Evolutionary conservation across 1,139 yeast species (phyloP), one percentile per base, ranked within the genome.

Genomic region (Arxiozyma heterogenica): DNA sequence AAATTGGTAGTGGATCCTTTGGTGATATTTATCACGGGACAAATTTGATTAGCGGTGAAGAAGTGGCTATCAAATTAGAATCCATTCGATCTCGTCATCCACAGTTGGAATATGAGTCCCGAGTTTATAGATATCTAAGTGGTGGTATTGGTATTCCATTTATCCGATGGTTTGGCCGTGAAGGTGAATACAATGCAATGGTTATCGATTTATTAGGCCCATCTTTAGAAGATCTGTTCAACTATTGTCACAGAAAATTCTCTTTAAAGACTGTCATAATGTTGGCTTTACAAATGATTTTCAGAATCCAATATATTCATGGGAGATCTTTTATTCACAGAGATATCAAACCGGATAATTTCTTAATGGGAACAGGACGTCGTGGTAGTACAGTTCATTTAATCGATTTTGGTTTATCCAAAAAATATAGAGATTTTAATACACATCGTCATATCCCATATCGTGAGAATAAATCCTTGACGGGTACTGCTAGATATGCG

Each of bases 121-220:
- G 94, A 63, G 98, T 91, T 39, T 91, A 91, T 74, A 88, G 88
- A 69, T 93, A 96, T 7, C 76, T 93, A 54, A 86, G 96, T 60
- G 98, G 98, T 44, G 98, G 98, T 47, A 94, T 93, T 39, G 98
- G 98, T 44, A 90, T 93, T 57, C 98, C 98, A 8, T 91, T 91
- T 73, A 91, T 91, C 45, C 81, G 98, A 70, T 93, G 97, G 96
- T 91, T 84, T 69, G 98, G 98, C 44, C 86, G 95, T 2, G 98
- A 93, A 70, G 88, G 96, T 63, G 97, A 91, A 69, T 93, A 90
- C 69, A 89, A 93, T 70, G 97, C 97, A 47, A 86, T 93, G 90
- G 98, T 93, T 53, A 91, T 93, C 65, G 98, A 93, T 70, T 78
- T 93, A 56, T 77, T 93, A 66, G 98, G 98, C 7, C 98, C 98